Conservation (phyloP, 169 alveolate species). For the Theileria orientalis region DNA sequence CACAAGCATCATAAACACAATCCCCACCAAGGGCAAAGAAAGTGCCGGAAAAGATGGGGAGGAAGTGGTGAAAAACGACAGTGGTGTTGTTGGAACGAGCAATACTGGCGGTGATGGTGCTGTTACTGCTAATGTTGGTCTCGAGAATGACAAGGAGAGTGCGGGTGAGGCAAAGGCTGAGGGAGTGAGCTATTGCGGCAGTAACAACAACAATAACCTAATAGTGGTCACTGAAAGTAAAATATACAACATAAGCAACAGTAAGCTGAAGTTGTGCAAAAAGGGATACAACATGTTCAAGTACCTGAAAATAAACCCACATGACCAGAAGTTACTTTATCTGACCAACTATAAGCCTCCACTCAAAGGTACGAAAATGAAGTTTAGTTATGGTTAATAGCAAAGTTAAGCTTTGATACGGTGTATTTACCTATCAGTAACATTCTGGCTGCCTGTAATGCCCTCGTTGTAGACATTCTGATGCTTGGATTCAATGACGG, state of each 20-base stretch:
- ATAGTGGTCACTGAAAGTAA: background rate
- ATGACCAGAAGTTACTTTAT: background rate
- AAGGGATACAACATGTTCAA: conserved; percentile 9
- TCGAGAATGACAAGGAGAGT: background rate
- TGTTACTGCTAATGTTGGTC: no score
- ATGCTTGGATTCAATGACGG: conserved; percentile 1
- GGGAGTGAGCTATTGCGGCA: background rate
- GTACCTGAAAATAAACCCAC: background rate
- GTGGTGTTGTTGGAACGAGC: background rate
- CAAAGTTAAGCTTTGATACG: no score
- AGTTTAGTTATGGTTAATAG: no score
- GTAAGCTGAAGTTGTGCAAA: conserved; percentile 13
- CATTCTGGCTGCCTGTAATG: no score
- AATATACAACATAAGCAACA: background rate
- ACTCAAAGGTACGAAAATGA: background rate
- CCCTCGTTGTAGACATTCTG: no score
- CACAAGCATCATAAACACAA: background rate
- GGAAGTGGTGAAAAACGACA: no score
- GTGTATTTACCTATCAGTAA: no score
- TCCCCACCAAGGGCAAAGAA: background rate
- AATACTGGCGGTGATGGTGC: background rate
- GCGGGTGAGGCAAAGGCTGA: background rate
- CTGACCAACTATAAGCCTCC: background rate
- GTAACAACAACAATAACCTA: background rate
- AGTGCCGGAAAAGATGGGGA: background rate